phyloP scores from a whole-genome alignment of 2,329 filamentous ascomycete genomes.

The Exophiala alcalophila region DNA sequence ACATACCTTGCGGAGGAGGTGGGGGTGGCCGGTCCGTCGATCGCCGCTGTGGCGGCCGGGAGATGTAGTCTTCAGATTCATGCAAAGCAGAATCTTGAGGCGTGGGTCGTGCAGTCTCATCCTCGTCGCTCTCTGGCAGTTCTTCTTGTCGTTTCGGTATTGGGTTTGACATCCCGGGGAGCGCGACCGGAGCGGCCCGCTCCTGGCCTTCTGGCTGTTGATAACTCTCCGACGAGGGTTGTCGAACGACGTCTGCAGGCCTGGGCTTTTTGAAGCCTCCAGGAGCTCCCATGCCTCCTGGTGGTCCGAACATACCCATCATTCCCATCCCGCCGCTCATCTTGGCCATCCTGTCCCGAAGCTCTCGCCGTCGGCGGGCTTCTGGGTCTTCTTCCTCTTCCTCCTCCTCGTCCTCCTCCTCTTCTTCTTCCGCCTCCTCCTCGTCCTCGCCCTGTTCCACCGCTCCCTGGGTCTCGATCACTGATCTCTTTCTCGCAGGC shows the following conservation, averaged over 20 bases:
- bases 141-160: conserved; percentile 52
- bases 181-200: conserved; percentile 46
- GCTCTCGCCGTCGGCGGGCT: conserved; percentile 75
- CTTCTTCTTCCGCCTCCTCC: conserved; percentile 51
- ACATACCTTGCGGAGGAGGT: conserved; percentile 53
- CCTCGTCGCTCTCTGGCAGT: conserved; percentile 40
- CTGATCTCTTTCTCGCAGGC: conserved; percentile 33
- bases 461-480: no score
- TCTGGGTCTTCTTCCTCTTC: conserved; percentile 89
- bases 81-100: conserved; percentile 23
- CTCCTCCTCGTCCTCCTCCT: conserved; percentile 58
- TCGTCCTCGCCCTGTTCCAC: no score
- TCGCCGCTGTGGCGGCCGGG: conserved; percentile 21
- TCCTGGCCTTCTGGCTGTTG: conserved; percentile 34
- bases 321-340: conserved; percentile 98
- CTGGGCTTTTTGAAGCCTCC: conserved; percentile 50
- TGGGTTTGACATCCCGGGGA: conserved; percentile 68
- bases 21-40: conserved; percentile 45
- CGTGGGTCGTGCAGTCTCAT: conserved; percentile 25
- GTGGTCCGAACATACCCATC: conserved; percentile 83
- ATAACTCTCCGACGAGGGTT: conserved; percentile 33
- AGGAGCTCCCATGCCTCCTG: conserved; percentile 61
- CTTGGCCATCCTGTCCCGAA: conserved; percentile 94
- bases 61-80: conserved; percentile 26
- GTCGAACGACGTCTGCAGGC: conserved; percentile 39